Conservation (phyloP, 1,284 basidiomycete genomes). For the Ganoderma meredithae region DNA sequence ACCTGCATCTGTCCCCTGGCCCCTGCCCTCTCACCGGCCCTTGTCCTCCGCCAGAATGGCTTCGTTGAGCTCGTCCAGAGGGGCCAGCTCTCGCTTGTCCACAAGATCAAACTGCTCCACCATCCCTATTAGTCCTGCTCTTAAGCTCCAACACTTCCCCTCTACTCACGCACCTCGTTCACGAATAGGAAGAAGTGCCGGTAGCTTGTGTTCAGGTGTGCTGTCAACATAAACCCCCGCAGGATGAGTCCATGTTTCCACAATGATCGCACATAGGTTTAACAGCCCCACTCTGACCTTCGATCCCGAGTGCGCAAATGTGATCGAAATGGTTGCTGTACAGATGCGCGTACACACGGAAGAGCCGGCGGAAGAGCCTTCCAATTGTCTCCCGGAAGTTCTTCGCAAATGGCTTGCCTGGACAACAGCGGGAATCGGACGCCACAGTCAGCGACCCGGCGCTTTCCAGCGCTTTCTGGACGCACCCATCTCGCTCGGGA, state of each 20-base stretch:
- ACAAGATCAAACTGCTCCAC: slow-evolving; percentile 87
- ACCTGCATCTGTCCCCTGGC: background rate
- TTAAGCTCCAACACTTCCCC: background rate
- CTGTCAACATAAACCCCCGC: slow-evolving; percentile 49
- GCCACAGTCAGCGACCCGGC: background rate
- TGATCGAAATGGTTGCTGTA: slow-evolving; percentile 99
- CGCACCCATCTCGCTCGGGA: slow-evolving; percentile 94
- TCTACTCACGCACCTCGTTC: slow-evolving; percentile 71
- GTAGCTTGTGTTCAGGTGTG: slow-evolving; percentile 99
- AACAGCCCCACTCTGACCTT: slow-evolving; percentile 66
- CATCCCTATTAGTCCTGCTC: slow-evolving; percentile 12
- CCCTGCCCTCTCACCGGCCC: slow-evolving; percentile 47
- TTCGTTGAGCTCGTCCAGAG: slow-evolving; percentile 96
- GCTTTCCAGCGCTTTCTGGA: background rate
- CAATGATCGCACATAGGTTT: background rate
- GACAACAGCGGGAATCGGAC: background rate
- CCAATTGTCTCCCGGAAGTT: slow-evolving; percentile 93
- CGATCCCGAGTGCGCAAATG: slow-evolving; percentile 97
- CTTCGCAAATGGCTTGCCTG: slow-evolving; percentile 92
- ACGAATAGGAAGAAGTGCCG: slow-evolving; percentile 98
- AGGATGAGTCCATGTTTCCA: slow-evolving; percentile 12
- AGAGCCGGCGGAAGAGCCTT: slow-evolving; percentile 91
- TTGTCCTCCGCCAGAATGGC: slow-evolving; percentile 91
- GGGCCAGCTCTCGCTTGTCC: slow-evolving; percentile 96
- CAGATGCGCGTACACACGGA: slow-evolving; percentile 98